Evolutionary conservation across 306 rosid species (phyloP), one percentile per base, ranked within the genome.

Genomic region (Citrullus amarus): DNA sequence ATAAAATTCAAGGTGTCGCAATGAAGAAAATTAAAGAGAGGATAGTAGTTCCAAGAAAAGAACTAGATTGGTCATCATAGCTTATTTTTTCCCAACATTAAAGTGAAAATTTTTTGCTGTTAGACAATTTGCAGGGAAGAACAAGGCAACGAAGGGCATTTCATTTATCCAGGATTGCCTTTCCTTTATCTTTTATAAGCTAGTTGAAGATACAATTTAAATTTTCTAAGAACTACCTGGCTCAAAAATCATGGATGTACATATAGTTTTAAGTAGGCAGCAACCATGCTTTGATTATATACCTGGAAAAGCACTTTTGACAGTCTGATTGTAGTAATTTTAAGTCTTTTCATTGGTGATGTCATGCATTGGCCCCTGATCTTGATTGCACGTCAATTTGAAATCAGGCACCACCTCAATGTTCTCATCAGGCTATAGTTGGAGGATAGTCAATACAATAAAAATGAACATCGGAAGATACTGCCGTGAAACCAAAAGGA

Each of bases 381-480:
- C 78, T 28, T 30, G 78, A 73, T 48, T 32, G 46, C 44, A 53
- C n/a, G 43, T 30, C 56, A 73, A 44, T 6, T 59, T 73, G 32
- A 32, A 28, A 48, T 73, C 60, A 4, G 78, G 62, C 53, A 73
- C 78, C 44, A 28, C 61, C 41, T 73, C 78, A 48, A 73, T 73
- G 36, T 73, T 73, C 78, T 73, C 78, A 38, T 22, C 78, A 51
- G 78, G 78, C 78, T 73, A 51, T 15, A 8, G 8, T 13, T 13
- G 13, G n/a, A 73, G 34, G 46, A 25, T 50, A 43, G 60, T 73
- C 61, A 30, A 51, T 14, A 16, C 22, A 30, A 73, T 14, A 30
- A 3, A 53, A 8, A 73, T 28, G 78, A 51, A 46, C 54, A 73
- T 25, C 10, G 75, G 75, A n/a, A 69, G 18, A n/a, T 12, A 69